These are phyloP conservation scores for Phycomyces nitens DNA, from an alignment of 192 early-diverging fungal genomes.

Conservation along the genomic window DNA sequence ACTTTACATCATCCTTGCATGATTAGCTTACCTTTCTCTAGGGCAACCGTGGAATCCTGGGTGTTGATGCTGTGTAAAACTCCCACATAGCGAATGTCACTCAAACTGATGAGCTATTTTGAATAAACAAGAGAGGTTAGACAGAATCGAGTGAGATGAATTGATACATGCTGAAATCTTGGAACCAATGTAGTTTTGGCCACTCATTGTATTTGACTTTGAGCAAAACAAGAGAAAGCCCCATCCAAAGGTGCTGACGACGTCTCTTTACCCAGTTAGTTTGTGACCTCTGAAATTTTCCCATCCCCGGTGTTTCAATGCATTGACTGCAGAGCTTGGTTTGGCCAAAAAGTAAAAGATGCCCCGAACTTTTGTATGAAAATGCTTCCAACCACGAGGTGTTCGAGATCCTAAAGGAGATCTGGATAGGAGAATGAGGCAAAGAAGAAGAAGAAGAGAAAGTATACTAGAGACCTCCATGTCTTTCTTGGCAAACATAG, in stretches of 20 bases:
- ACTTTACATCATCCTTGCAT: not conserved
- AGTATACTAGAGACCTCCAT: too few species aligned
- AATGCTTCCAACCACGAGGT: too few species aligned
- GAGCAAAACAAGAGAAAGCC: slow-evolving; percentile 1
- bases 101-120: slow-evolving; percentile 70
- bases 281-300: too few species aligned
- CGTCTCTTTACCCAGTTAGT: not conserved
- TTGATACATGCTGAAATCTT: slow-evolving; percentile 45
- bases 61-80: slow-evolving; percentile 85
- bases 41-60: slow-evolving; percentile 81
- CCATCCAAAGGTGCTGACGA: not conserved
- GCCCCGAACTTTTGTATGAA: too few species aligned
- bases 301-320: too few species aligned
- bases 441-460: too few species aligned
- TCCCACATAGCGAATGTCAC: slow-evolving; percentile 90
- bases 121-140: slow-evolving; percentile 33
- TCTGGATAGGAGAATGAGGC: too few species aligned
- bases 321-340: too few species aligned
- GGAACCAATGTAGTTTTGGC: slow-evolving; percentile 54
- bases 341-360: too few species aligned
- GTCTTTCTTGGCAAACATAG: too few species aligned
- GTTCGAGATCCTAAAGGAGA: too few species aligned
- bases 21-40: slow-evolving; percentile 82
- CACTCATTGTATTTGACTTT: slow-evolving; percentile 10
- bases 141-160: slow-evolving; percentile 33